A percentile compares a stretch with the other conserved stretches of the same genome.
Conservation (phyloP, 805 yeast species). For the Saccharomycopsis sp. region DNA sequence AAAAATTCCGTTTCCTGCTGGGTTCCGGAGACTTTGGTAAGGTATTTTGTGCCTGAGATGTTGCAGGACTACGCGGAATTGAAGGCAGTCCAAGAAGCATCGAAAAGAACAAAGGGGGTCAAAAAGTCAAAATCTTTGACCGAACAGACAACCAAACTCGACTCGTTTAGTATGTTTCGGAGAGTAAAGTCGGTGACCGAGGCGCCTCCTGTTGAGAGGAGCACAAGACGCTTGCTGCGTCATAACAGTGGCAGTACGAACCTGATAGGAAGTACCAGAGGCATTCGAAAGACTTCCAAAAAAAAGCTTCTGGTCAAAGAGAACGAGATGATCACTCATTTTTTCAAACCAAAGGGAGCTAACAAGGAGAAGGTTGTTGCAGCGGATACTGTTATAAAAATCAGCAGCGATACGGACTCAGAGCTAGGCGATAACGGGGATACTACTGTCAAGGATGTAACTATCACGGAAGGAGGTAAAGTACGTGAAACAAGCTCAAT, state of each 20-base stretch:
- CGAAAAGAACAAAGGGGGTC: background rate
- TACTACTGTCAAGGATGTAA: background rate
- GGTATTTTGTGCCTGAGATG: constrained; percentile 12
- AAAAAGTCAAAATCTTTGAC: background rate
- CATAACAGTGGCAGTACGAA: background rate
- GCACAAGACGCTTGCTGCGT: background rate
- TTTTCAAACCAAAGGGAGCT: background rate
- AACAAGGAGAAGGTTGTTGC: background rate
- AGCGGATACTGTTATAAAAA: background rate
- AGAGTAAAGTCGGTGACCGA: constrained; percentile 1
- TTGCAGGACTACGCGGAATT: constrained; percentile 3
- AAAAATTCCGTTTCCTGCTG: constrained; percentile 2
- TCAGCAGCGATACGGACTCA: background rate
- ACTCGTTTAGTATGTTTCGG: background rate
- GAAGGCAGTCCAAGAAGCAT: background rate
- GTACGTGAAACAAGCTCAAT: background rate
- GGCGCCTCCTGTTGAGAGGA: background rate
- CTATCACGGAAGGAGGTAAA: background rate
- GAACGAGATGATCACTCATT: background rate
- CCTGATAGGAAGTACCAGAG: background rate
- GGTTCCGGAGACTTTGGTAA: constrained; percentile 7
- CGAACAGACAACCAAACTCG: background rate
- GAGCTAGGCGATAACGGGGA: background rate
- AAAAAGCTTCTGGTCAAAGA: background rate
- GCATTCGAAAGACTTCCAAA: background rate